Percentiles rank a stretch among this genome's conserved stretches.
Conservation (phyloP, 495 filamentous ascomycete genomes). For the Astrothelium macrocarpum region DNA sequence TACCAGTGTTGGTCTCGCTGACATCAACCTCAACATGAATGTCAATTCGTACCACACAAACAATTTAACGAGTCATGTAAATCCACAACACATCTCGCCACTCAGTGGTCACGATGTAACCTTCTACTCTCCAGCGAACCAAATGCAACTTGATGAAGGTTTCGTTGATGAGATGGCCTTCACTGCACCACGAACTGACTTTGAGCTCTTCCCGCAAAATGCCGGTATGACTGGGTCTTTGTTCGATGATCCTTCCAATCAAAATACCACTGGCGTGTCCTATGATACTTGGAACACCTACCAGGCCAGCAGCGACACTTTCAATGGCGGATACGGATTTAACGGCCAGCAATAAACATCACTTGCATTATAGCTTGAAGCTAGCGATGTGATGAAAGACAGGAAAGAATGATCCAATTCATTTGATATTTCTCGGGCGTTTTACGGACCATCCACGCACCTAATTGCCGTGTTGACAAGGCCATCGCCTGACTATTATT, state of each 20-base stretch:
- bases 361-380: neutral
- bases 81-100: conserved; percentile 10
- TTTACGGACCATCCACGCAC: neutral
- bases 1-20: neutral
- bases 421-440: neutral
- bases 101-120: conserved; percentile 1
- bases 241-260: conserved; percentile 17
- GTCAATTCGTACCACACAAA: neutral
- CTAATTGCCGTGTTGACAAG: neutral
- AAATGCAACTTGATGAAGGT: conserved; percentile 18
- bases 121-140: conserved; percentile 8
- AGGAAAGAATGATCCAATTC: neutral
- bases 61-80: neutral
- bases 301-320: neutral
- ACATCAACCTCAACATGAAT: neutral
- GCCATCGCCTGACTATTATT: neutral
- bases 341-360: neutral
- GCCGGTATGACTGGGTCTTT: conserved; percentile 8
- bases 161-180: conserved; percentile 5
- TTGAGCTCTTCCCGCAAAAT: conserved; percentile 17
- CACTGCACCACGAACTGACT: conserved; percentile 7
- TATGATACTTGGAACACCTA: neutral
- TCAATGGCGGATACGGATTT: neutral
- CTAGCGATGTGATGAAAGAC: neutral
- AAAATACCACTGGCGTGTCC: neutral